Evolutionary conservation across 2,329 filamentous ascomycete genomes (phyloP).

Genomic region (Xylaria hypoxylon): DNA sequence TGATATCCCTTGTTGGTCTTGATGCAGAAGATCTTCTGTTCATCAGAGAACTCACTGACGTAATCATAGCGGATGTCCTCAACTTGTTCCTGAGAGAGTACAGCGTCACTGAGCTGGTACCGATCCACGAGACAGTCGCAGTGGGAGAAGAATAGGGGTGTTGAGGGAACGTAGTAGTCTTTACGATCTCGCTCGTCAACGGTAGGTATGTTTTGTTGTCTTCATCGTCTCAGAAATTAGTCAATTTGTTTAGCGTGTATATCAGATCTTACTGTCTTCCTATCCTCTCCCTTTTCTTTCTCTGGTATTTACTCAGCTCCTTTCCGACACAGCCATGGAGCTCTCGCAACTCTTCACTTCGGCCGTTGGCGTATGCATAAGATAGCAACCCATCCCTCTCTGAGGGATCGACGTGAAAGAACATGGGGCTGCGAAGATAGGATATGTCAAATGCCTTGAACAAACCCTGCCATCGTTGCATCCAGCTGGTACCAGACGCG

Average conservation of each 20-base stretch:
- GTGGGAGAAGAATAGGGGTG: slow-evolving; percentile 70
- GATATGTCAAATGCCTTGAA: slow-evolving; percentile 77
- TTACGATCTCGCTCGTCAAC: slow-evolving; percentile 76
- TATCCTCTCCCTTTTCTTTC: slow-evolving; percentile 67
- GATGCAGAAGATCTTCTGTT: slow-evolving; percentile 73
- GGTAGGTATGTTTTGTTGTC: slow-evolving; percentile 59
- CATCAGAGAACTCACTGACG: slow-evolving; percentile 57
- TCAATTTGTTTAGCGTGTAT: background rate
- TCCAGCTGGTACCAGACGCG: slow-evolving; percentile 71
- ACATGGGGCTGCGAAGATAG: slow-evolving; percentile 82
- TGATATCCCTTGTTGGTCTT: slow-evolving; percentile 65
- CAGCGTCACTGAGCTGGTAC: slow-evolving; percentile 66
- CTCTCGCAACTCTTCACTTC: slow-evolving; percentile 74
- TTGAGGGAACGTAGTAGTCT: slow-evolving; percentile 76
- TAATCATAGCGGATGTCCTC: slow-evolving; percentile 70
- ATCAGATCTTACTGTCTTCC: slow-evolving; percentile 57
- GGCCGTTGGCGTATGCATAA: slow-evolving; percentile 70
- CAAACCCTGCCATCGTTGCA: slow-evolving; percentile 76
- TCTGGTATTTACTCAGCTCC: slow-evolving; percentile 82
- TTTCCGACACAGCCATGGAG: slow-evolving; percentile 81
- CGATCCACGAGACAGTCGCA: slow-evolving; percentile 67
- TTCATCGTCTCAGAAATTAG: slow-evolving; percentile 41
- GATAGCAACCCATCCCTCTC: slow-evolving; percentile 80
- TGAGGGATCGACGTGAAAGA: slow-evolving; percentile 82
- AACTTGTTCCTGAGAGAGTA: slow-evolving; percentile 71